Percentiles rank a stretch among this genome's conserved stretches.
phyloP scores from a whole-genome alignment of 2,329 filamentous ascomycete species.

The Fusarium fujikuroi region DNA sequence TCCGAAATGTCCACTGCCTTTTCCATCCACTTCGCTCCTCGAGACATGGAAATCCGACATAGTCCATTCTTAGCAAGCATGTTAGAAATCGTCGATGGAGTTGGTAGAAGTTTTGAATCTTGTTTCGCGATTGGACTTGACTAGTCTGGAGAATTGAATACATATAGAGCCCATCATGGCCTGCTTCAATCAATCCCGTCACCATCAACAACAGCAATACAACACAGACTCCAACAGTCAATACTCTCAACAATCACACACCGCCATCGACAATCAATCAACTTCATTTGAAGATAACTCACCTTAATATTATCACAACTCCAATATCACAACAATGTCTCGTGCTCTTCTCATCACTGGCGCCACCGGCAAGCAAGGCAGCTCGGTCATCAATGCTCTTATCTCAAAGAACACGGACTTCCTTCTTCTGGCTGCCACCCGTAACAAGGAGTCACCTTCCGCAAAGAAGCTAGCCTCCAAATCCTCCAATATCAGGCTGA shows the following conservation, averaged over 20 bases:
- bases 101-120: fast-evolving
- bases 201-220: neutral
- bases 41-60: constrained; percentile 3
- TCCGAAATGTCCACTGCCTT: neutral
- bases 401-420: constrained; percentile 15
- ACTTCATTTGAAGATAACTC: fast-evolving
- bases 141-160: neutral
- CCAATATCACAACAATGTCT: constrained; percentile 6
- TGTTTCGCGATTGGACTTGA: neutral
- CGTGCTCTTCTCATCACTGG: constrained; percentile 29
- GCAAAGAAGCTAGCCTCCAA: constrained; percentile 16
- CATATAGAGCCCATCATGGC: neutral
- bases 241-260: too few relatives aligned
- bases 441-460: constrained; percentile 6
- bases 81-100: neutral
- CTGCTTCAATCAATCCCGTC: neutral
- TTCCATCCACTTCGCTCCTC: neutral
- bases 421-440: constrained; percentile 21
- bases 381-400: constrained; percentile 23
- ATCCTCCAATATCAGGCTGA: constrained; percentile 6
- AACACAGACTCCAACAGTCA: neutral
- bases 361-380: constrained; percentile 30
- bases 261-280: neutral
- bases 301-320: fast-evolving
- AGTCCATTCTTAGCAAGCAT: neutral